Conservation (phyloP, 1,284 basidiomycete genomes). For the Pascua guehoae region DNA sequence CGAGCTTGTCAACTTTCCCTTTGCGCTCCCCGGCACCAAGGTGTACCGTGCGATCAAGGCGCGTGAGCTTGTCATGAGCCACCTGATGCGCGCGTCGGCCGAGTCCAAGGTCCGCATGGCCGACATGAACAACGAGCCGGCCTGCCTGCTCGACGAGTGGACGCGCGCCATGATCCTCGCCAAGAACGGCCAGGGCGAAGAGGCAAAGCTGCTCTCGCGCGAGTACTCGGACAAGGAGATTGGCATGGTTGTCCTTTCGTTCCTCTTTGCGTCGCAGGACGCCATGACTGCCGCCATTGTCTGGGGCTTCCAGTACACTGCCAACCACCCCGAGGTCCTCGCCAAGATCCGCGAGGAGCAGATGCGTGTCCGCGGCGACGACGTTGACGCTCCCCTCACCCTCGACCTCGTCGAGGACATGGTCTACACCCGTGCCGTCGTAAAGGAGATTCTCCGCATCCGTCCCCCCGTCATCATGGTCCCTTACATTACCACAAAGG, state of each 20-base stretch:
- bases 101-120: slow-evolving; percentile 82
- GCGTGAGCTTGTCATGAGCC: slow-evolving; percentile 80
- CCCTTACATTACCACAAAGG: slow-evolving; percentile 83
- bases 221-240: slow-evolving; percentile 95
- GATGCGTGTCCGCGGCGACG: slow-evolving; percentile 72
- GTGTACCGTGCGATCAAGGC: slow-evolving; percentile 92
- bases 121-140: slow-evolving; percentile 66
- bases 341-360: slow-evolving; percentile 91
- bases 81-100: slow-evolving; percentile 74
- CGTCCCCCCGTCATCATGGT: slow-evolving; percentile 94
- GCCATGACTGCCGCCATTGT: slow-evolving; percentile 88
- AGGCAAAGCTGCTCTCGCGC: slow-evolving; percentile 53
- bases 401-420: slow-evolving; percentile 88
- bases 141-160: slow-evolving; percentile 93
- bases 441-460: slow-evolving; percentile 86
- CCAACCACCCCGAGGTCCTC: slow-evolving; percentile 84
- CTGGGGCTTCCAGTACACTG: slow-evolving; percentile 93
- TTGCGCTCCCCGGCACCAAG: slow-evolving; percentile 94
- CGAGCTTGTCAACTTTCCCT: slow-evolving; percentile 97
- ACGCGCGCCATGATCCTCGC: slow-evolving; percentile 65
- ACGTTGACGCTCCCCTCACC: slow-evolving; percentile 75
- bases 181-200: slow-evolving; percentile 58
- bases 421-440: slow-evolving; percentile 85
- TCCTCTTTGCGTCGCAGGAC: slow-evolving; percentile 97
- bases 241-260: slow-evolving; percentile 91